These are phyloP conservation scores for Calonectria montana DNA, from an alignment of 2,329 filamentous ascomycete species.

Conservation along the genomic window DNA sequence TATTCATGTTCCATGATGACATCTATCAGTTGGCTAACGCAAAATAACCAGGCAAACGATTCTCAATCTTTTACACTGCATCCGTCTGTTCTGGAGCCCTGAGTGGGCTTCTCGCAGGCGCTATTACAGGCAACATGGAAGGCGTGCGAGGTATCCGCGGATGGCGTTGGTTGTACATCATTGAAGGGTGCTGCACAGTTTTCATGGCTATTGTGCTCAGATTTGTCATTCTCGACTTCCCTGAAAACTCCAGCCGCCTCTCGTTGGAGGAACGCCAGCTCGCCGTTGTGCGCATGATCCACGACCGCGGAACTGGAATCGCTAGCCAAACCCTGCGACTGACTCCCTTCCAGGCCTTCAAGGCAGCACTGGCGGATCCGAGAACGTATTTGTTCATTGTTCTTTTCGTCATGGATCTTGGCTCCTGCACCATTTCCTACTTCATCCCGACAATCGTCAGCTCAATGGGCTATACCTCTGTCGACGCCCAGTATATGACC, in stretches of 20 bases:
- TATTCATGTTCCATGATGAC: neutral
- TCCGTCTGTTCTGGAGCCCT: constrained; percentile 72
- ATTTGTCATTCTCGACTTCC: constrained; percentile 74
- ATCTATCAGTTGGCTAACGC: neutral
- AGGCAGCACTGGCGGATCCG: constrained; percentile 55
- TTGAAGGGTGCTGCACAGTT: constrained; percentile 71
- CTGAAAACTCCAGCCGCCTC: constrained; percentile 71
- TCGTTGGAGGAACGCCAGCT: constrained; percentile 70
- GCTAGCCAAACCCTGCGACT: constrained; percentile 42
- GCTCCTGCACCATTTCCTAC: constrained; percentile 61
- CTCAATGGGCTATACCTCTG: constrained; percentile 57
- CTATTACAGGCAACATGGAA: constrained; percentile 66
- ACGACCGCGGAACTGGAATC: constrained; percentile 52
- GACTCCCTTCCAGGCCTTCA: constrained; percentile 43
- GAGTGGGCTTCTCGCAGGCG: constrained; percentile 70
- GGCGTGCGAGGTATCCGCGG: constrained; percentile 64
- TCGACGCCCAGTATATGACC: constrained; percentile 61
- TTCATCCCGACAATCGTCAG: constrained; percentile 64
- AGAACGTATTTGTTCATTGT: constrained; percentile 60
- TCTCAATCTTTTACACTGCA: constrained; percentile 68
- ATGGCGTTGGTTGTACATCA: constrained; percentile 78
- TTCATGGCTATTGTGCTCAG: constrained; percentile 66
- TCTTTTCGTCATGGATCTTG: constrained; percentile 60
- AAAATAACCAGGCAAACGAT: constrained; percentile 61
- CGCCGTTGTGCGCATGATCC: constrained; percentile 69